Evolutionary conservation across 2,329 filamentous ascomycete genomes (phyloP), one percentile per base, ranked within the genome.

Genomic region (Epichloe gansuensis): DNA sequence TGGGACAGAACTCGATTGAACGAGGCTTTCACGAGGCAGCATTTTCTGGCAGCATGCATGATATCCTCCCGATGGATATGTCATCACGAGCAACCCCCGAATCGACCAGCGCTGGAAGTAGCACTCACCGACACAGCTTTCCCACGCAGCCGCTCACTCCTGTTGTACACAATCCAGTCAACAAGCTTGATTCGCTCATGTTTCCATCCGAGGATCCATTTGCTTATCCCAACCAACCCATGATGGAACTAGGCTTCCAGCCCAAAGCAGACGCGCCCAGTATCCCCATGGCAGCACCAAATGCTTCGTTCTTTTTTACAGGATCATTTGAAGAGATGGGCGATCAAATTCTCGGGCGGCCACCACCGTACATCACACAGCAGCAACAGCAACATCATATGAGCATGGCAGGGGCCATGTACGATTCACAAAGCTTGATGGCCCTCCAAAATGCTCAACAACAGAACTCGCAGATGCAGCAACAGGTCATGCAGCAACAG

Each of bases 191-290:
- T 53, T 80, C 82, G 3, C 80, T 90, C 69, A 89, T 91, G 84
- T 91, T 91, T 61, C 83, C 85, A 1, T 84, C 85, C 0, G 77
- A 80, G 36, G 86, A 91, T 59, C 85, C 87, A 0, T 85, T 91
- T 56, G 84, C 83, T 0, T 93, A 91, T 60, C 86, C 85, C 0
- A 88, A 84, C 60, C 85, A 88, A 57, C 82, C 85, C 0, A 80
- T 85, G 71, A 82, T 84, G 70, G 74, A 80, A 58, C 71, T 78
- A 41, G 73, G 73, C 9, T 71, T 66, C 58, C 66, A 67, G 27
- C 58, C 61, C 31, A 66, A 66, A 55, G 59, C 64, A n/a, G 62
- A 63, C 51, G 56, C 65, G 57, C 58, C 66, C 55, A 53, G 55
- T 35, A 57, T 64, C 55, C 60, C 60, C 49, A 63, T 68, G 61